A percentile compares a stretch with the other conserved stretches of the same genome.
Evolutionary conservation across 257 asterid species (phyloP).

Genomic region (Solanum verrucosum): DNA sequence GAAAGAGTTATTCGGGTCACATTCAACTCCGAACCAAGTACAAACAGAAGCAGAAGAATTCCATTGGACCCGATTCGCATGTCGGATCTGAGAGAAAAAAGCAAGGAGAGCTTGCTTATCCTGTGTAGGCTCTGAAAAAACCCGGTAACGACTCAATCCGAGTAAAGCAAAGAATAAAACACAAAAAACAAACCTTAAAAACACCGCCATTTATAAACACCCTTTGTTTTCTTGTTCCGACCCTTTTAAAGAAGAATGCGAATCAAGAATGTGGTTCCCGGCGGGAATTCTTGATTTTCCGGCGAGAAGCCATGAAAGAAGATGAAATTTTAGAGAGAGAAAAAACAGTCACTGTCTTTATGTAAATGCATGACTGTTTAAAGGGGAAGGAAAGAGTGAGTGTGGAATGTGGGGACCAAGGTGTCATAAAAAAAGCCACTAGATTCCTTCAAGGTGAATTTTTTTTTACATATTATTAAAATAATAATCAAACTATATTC

Average conservation of each 20-base stretch:
- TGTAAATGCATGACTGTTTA: background rate
- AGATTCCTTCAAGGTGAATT: background rate
- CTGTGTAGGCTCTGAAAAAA: constrained; percentile 52
- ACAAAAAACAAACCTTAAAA: background rate
- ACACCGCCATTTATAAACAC: background rate
- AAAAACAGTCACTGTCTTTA: background rate
- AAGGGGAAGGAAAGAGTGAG: background rate
- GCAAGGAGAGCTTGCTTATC: constrained; percentile 77
- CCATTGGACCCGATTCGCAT: constrained; percentile 69
- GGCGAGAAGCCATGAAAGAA: background rate
- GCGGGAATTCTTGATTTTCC: background rate
- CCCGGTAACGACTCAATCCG: constrained; percentile 1
- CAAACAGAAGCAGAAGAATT: constrained; percentile 56
- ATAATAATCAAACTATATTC: background rate
- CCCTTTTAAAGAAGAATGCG: background rate
- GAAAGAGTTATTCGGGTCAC: constrained; percentile 52
- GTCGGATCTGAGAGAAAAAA: constrained; percentile 52
- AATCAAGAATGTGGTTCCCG: background rate
- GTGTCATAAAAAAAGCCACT: background rate
- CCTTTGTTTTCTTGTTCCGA: background rate
- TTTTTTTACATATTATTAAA: background rate
- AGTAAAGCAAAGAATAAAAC: background rate
- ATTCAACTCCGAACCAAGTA: constrained; percentile 69
- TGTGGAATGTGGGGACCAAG: background rate
- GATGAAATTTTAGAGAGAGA: background rate